Conservation (phyloP, 768 basidiomycete species). For the Boletus barrowsii region DNA sequence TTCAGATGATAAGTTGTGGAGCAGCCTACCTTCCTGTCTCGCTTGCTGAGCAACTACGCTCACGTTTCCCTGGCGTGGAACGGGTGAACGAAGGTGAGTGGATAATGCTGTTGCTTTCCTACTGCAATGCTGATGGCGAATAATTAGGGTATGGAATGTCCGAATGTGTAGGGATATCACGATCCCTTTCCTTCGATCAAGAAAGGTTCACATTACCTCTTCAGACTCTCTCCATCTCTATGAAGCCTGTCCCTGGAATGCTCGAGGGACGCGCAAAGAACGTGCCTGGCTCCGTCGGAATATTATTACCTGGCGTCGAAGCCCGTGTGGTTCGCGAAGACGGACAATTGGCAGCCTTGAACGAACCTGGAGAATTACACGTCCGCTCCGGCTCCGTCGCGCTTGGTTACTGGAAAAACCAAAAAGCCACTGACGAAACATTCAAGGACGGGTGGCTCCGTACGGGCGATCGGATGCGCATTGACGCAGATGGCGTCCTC, state of each 20-base stretch:
- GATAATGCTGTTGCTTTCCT: not conserved
- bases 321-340: slow-evolving; percentile 60
- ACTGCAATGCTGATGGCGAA: slow-evolving; percentile 2
- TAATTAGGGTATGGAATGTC: slow-evolving; percentile 68
- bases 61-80: slow-evolving; percentile 34
- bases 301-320: slow-evolving; percentile 62
- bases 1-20: slow-evolving; percentile 46
- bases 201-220: not conserved
- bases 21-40: slow-evolving; percentile 67
- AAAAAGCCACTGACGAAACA: slow-evolving; percentile 60
- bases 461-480: slow-evolving; percentile 70
- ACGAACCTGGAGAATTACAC: slow-evolving; percentile 68
- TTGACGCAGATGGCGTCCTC: slow-evolving; percentile 58
- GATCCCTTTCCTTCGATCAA: not conserved
- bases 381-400: slow-evolving; percentile 54
- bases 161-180: slow-evolving; percentile 48
- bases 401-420: slow-evolving; percentile 72
- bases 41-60: slow-evolving; percentile 42
- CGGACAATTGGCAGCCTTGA: slow-evolving; percentile 47
- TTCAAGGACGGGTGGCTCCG: slow-evolving; percentile 70
- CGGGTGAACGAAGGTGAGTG: slow-evolving; percentile 46
- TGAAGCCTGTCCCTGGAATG: slow-evolving; percentile 42
- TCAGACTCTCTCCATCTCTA: slow-evolving; percentile 55
- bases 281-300: slow-evolving; percentile 47
- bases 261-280: slow-evolving; percentile 42